These are phyloP conservation scores for Globisporangium rhizosaccharum DNA, from an alignment of 352 stramenopile species.

Conservation along the genomic window DNA sequence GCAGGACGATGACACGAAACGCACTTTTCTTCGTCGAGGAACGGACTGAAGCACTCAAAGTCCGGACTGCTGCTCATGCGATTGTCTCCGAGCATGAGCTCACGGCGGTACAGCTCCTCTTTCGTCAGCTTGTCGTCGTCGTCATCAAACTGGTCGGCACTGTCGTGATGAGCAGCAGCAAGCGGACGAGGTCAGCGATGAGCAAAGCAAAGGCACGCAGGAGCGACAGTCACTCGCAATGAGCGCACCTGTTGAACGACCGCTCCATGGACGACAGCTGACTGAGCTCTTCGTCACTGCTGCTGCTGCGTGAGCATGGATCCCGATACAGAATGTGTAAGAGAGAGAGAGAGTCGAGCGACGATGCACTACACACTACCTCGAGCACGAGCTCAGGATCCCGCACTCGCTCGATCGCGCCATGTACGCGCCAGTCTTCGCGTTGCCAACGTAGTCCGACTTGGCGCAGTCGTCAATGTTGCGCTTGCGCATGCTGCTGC, in stretches of 20 bases:
- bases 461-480: constrained; percentile 50
- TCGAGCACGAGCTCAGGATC: constrained; percentile 41
- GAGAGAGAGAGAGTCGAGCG: not conserved
- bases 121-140: constrained; percentile 46
- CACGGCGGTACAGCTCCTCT: constrained; percentile 54
- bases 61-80: constrained; percentile 66
- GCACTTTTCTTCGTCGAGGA: constrained; percentile 62
- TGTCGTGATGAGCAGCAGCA: constrained; percentile 3
- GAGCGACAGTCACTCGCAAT: not conserved
- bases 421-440: constrained; percentile 24
- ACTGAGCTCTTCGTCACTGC: constrained; percentile 78
- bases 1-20: constrained; percentile 12
- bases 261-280: constrained; percentile 63
- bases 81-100: constrained; percentile 49
- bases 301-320: constrained; percentile 28
- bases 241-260: constrained; percentile 46
- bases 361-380: constrained; percentile 16
- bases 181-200: not conserved
- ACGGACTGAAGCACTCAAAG: constrained; percentile 59
- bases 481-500: constrained; percentile 56
- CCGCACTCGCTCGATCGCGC: constrained; percentile 40
- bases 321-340: not conserved
- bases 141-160: constrained; percentile 30
- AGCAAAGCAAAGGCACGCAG: not conserved
- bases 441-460: constrained; percentile 29